Conservation (phyloP, 768 basidiomycete genomes). For the Gymnopilus junonius region DNA sequence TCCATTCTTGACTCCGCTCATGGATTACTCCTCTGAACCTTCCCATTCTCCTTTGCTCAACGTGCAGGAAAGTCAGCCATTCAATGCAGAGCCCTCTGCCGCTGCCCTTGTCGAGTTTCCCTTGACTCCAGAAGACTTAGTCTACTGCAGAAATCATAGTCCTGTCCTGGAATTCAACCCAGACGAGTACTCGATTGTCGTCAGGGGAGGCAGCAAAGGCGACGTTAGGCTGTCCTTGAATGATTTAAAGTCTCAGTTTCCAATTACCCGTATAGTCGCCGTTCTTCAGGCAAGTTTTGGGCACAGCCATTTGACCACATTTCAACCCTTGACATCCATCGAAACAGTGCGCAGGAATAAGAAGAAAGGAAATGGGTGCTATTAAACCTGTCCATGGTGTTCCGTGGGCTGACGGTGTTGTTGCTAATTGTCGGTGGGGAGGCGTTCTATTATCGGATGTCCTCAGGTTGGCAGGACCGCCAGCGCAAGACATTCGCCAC, state of each 20-base stretch:
- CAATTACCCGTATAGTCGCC: slow-evolving; percentile 50
- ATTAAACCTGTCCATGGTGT: slow-evolving; percentile 63
- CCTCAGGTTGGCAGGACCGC: slow-evolving; percentile 48
- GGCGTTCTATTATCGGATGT: slow-evolving; percentile 64
- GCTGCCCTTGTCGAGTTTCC: slow-evolving; percentile 59
- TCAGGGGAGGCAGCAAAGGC: slow-evolving; percentile 39
- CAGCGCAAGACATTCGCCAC: slow-evolving; percentile 41
- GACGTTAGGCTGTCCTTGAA: slow-evolving; percentile 39
- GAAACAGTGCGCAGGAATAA: slow-evolving; percentile 65
- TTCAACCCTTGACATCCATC: background rate
- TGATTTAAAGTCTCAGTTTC: slow-evolving; percentile 44
- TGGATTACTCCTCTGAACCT: slow-evolving; percentile 55
- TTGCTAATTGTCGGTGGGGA: slow-evolving; percentile 70
- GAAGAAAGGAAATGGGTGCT: slow-evolving; percentile 65
- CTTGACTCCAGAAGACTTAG: slow-evolving; percentile 64
- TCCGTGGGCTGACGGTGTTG: slow-evolving; percentile 70
- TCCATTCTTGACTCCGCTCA: slow-evolving; percentile 23
- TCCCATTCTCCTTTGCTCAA: slow-evolving; percentile 50
- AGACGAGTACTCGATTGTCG: slow-evolving; percentile 43
- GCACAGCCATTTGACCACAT: background rate
- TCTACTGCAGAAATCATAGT: slow-evolving; percentile 77
- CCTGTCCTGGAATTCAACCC: slow-evolving; percentile 55
- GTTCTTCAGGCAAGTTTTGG: slow-evolving; percentile 51
- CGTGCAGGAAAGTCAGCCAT: slow-evolving; percentile 53
- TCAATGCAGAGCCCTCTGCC: slow-evolving; percentile 71